Percentiles rank a stretch among this genome's conserved stretches.
These are phyloP conservation scores for Starmerella powellii DNA, from an alignment of 805 yeast species.

Conservation along the genomic window DNA sequence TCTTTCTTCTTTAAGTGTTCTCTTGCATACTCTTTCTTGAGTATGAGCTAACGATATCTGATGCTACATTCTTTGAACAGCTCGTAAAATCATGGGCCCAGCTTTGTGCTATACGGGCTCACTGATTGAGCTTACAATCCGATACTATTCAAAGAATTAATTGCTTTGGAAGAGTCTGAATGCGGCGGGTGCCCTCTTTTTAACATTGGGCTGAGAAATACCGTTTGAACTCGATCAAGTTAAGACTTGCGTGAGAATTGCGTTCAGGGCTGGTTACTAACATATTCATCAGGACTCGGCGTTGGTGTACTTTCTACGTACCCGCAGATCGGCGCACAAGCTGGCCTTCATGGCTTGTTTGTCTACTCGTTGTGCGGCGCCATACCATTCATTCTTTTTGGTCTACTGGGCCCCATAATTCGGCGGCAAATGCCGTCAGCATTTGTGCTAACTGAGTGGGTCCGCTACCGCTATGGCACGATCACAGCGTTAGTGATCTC, in stretches of 20 bases:
- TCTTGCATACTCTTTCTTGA: slow-evolving; percentile 2
- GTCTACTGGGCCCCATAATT: slow-evolving; percentile 69
- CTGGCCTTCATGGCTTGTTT: slow-evolving; percentile 77
- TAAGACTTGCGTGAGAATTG: slow-evolving; percentile 71
- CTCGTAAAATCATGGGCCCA: too few relatives aligned
- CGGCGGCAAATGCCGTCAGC: slow-evolving; percentile 77
- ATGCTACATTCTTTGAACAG: too few relatives aligned
- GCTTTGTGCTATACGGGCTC: too few relatives aligned
- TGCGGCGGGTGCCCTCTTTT: slow-evolving; percentile 24
- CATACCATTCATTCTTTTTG: slow-evolving; percentile 71
- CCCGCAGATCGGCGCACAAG: slow-evolving; percentile 71
- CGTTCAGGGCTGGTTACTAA: slow-evolving; percentile 21
- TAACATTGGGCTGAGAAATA: slow-evolving; percentile 47
- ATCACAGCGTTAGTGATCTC: slow-evolving; percentile 67
- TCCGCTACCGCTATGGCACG: slow-evolving; percentile 65
- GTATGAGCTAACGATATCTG: background rate
- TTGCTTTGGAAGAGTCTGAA: too few relatives aligned
- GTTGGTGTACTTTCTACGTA: slow-evolving; percentile 80
- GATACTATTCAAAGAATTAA: too few relatives aligned
- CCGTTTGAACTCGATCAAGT: slow-evolving; percentile 75
- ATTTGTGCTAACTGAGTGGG: slow-evolving; percentile 89
- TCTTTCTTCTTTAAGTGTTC: background rate
- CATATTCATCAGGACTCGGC: slow-evolving; percentile 51
- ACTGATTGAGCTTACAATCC: too few relatives aligned
- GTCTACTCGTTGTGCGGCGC: slow-evolving; percentile 73